These are phyloP conservation scores for Candida smagusa DNA, from an alignment of 1,139 yeast species.

Conservation along the genomic window DNA sequence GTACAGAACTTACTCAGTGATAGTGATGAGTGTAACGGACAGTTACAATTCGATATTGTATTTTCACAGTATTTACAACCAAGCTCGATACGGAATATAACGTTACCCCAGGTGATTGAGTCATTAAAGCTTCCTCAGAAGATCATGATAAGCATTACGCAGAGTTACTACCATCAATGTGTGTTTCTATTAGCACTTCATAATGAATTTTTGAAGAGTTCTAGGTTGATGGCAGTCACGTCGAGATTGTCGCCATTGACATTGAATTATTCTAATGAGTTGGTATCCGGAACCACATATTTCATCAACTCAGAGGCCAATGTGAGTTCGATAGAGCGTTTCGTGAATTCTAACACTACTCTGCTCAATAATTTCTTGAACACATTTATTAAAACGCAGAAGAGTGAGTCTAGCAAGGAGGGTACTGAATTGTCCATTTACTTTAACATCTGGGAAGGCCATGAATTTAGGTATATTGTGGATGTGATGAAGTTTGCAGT, in stretches of 20 bases:
- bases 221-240: slow-evolving; percentile 29
- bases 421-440: slow-evolving; percentile 20
- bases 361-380: slow-evolving; percentile 15
- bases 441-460: slow-evolving; percentile 36
- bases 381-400: slow-evolving; percentile 8
- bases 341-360: slow-evolving; percentile 8
- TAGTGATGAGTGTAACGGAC: slow-evolving; percentile 9
- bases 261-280: slow-evolving; percentile 25
- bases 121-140: slow-evolving; percentile 18
- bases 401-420: slow-evolving; percentile 11
- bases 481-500: slow-evolving; percentile 30
- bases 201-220: slow-evolving; percentile 20
- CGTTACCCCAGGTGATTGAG: slow-evolving; percentile 22
- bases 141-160: slow-evolving; percentile 12
- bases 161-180: slow-evolving; percentile 28
- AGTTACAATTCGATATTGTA: slow-evolving; percentile 17
- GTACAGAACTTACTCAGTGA: slow-evolving; percentile 18
- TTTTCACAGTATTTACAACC: slow-evolving; percentile 24
- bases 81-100: slow-evolving; percentile 14
- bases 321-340: slow-evolving; percentile 14
- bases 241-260: slow-evolving; percentile 21
- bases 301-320: slow-evolving; percentile 25
- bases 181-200: slow-evolving; percentile 29
- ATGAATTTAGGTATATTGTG: slow-evolving; percentile 20
- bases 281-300: slow-evolving; percentile 21